Base-by-base conservation (phyloP, 176 grass and related monocot species). In the Phyllostachys edulis region DNA sequence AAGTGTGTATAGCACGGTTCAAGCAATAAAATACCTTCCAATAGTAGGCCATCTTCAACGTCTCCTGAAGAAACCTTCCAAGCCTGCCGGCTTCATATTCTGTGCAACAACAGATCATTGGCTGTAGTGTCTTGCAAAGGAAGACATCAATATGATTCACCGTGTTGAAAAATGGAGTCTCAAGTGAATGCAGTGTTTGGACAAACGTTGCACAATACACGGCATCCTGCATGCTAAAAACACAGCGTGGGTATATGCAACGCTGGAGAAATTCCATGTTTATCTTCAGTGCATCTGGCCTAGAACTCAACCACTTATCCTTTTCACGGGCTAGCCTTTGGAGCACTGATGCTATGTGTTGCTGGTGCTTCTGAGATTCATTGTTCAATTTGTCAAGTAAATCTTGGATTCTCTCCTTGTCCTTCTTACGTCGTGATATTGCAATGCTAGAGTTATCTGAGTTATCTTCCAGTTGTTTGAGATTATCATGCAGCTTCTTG, bases 341-440 rank as follows among this genome's bases (percentile, higher is more conserved):
- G 70, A 67, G 86, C 64, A 99, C 93, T 39, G 96, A 99, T 64
- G 75, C 85, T 76, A 96, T 76, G 29, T 99, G 96, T 9, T 89
- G 90, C 40, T 96, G 86, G 62, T 99, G 96, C 93, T 92, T 96
- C 60, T 90, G 76, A 75, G 92, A 93, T 87, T 99, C 93, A 81
- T 76, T 78, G 65, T 82, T 88, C 76, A 95, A 90, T 90, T 85
- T 96, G 78, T 96, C 96, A 44, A 99, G 87, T 82, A 99, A 80
- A 80, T 99, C 96, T 84, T 99, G 96, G 87, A 99, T 94, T 41
- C 92, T 92, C 85, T 99, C 96, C 84, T 99, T 99, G 71, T 99
- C 96, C 80, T 99, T 99, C 75, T 99, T 99, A 63, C 96, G 91
- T 70, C 94, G 91, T 80, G 96, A 94, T 41, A 96, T 99, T 75